These are phyloP conservation scores for Aaosphaeria pasadenensis DNA, from an alignment of 2,329 filamentous ascomycete genomes.

Conservation along the genomic window DNA sequence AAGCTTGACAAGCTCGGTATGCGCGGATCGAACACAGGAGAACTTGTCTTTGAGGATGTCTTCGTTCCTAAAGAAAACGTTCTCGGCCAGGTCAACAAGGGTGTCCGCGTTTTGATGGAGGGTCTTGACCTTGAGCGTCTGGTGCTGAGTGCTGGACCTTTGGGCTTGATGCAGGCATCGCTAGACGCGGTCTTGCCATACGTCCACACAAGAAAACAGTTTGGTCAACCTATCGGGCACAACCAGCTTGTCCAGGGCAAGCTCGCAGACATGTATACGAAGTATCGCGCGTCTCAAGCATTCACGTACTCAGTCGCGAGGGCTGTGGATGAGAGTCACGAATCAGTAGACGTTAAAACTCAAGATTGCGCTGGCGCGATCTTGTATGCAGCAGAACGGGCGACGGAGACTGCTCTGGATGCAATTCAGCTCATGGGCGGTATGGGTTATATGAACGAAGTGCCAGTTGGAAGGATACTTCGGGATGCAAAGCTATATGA, in stretches of 20 bases:
- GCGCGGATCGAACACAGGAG: conserved; percentile 94
- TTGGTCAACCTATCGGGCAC: conserved; percentile 79
- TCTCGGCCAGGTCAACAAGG: conserved; percentile 74
- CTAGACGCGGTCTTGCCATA: conserved; percentile 87
- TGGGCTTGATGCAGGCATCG: conserved; percentile 91
- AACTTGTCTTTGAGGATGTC: conserved; percentile 85
- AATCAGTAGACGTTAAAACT: conserved; percentile 64
- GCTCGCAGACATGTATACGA: conserved; percentile 96
- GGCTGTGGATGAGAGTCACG: conserved; percentile 59
- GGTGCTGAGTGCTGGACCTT: conserved; percentile 83
- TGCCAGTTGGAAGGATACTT: conserved; percentile 81
- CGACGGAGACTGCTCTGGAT: conserved; percentile 82
- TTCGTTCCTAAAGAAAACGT: conserved; percentile 83
- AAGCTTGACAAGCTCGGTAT: conserved; percentile 99
- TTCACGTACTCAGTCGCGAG: conserved; percentile 86
- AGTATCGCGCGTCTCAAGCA: conserved; percentile 75
- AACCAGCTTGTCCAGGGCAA: conserved; percentile 94
- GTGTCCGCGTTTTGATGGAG: conserved; percentile 91
- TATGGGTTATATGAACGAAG: conserved; percentile 95
- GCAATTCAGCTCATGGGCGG: conserved; percentile 90
- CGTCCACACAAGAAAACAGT: conserved; percentile 85
- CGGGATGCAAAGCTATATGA: conserved; percentile 83
- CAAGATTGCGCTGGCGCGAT: conserved; percentile 95
- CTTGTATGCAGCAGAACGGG: conserved; percentile 85
- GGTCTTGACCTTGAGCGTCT: conserved; percentile 91